Base-by-base conservation (phyloP, 192 early-diverging fungal genomes). In the Linnemannia schmuckeri region DNA sequence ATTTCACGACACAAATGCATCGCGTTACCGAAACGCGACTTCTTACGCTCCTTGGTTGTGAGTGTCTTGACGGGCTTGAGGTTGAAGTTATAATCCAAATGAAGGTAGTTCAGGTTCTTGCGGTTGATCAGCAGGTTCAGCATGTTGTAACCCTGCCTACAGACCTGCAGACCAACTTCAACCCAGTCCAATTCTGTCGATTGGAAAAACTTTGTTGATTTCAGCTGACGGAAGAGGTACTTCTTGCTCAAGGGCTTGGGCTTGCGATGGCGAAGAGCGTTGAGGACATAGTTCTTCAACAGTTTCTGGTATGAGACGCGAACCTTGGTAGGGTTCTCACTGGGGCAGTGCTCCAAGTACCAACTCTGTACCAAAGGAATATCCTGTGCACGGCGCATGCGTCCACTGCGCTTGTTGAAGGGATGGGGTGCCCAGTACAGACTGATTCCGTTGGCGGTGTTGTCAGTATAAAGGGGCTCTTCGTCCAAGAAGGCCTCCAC, bases 21-120 rank as follows among this genome's bases (percentile, higher is more conserved):
- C 4, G 98, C 97, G 79, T 99, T 98, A 77, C 99, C 99, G 87
- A 99, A 99, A 12, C 99, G 95, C 20, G 97, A 98, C 91, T 99
- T 99, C 85, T 99, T 99, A 77, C 99, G 93, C 88, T 99, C 99
- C 91, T 99, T 99, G 20, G 99, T 99, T 8, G 99, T 99, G 52
- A 99, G 92, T 42, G 99, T 99, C 90, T 98, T 98, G 82, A 99
- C 96, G 8, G 99, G 99, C 88, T 99, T 99, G 57, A 99, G 92
- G 88, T 98, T 99, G 87, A 99, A 99, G 92, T 99, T 99, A 91
- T 98, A 99, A 91, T 99, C 99, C 81, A 99, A 90, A 81, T 99
- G 99, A 77, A 99, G 91, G 86, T 99, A 99, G 90, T 98, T 98
- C 72, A 99, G 90, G 82, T 98, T 97, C 90, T 99, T 99, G 70